phyloP scores from a whole-genome alignment of 1,139 yeast species.

The Suhomyces kunorum region DNA sequence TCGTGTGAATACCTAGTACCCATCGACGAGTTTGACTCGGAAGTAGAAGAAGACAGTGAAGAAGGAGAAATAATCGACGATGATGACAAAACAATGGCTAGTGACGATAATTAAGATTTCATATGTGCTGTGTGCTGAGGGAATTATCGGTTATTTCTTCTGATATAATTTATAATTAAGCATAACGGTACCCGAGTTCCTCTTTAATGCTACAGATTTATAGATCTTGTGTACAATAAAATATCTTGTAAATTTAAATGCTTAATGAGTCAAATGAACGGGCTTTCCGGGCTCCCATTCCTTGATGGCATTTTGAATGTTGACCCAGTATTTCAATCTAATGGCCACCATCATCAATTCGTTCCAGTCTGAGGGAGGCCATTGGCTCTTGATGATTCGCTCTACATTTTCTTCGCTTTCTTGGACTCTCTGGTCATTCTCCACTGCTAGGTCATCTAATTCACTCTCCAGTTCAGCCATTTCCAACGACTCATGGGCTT shows the following conservation, averaged over 20 bases:
- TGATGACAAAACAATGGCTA: constrained; percentile 52
- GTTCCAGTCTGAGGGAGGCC: constrained; percentile 48
- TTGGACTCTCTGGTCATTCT: constrained; percentile 56
- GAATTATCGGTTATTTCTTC: constrained; percentile 8
- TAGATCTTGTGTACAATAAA: constrained; percentile 11
- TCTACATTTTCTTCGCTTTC: constrained; percentile 38
- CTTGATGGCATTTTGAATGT: constrained; percentile 68
- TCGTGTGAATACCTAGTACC: constrained; percentile 65
- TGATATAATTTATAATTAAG: constrained; percentile 8
- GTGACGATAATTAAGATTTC: constrained; percentile 25
- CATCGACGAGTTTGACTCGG: constrained; percentile 16
- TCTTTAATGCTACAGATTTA: constrained; percentile 10
- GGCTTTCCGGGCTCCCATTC: constrained; percentile 80
- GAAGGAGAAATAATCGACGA: constrained; percentile 29
- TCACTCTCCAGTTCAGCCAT: constrained; percentile 62
- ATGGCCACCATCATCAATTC: constrained; percentile 67
- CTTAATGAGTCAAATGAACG: constrained; percentile 59
- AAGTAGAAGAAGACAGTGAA: constrained; percentile 29
- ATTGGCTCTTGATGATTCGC: constrained; percentile 26
- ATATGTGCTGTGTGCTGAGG: not conserved
- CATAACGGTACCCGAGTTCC: constrained; percentile 1
- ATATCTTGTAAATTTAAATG: not conserved
- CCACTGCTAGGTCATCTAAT: constrained; percentile 50
- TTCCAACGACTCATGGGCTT: constrained; percentile 75
- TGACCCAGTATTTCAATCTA: constrained; percentile 80